Percentiles rank a stretch among this genome's conserved stretches.
phyloP scores from a whole-genome alignment of 23 red algal species.

The Pyropia yezoensis region DNA sequence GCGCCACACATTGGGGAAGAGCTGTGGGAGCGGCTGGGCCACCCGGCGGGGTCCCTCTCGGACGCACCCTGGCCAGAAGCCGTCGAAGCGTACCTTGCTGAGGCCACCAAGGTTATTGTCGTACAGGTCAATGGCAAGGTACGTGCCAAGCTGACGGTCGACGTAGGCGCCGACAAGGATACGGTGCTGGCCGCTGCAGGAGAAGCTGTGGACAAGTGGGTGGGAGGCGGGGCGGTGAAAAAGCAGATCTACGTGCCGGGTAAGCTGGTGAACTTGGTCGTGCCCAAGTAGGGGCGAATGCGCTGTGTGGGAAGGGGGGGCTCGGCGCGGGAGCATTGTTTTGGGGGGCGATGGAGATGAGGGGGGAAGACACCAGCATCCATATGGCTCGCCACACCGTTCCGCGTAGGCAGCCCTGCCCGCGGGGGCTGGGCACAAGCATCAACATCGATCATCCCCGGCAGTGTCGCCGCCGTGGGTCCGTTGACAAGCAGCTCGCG shows the following conservation, averaged over 20 bases:
- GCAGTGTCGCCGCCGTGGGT: too few species aligned
- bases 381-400: too few species aligned
- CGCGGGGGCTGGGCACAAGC: too few species aligned
- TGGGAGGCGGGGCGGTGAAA: constrained; percentile 36
- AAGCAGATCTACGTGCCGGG: constrained; percentile 91
- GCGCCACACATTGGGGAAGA: constrained; percentile 95
- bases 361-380: too few species aligned
- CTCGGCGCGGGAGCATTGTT: too few species aligned
- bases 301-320: too few species aligned
- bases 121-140: constrained; percentile 97
- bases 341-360: too few species aligned
- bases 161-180: constrained; percentile 37
- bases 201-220: constrained; percentile 45
- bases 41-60: constrained; percentile 30
- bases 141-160: constrained; percentile 44
- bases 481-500: too few species aligned
- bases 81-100: constrained; percentile 52
- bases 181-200: constrained; percentile 32
- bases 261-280: constrained; percentile 91
- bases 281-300: not conserved
- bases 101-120: constrained; percentile 57
- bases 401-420: too few species aligned
- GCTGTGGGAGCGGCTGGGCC: constrained; percentile 74
- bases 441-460: too few species aligned
- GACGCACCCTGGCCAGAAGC: constrained; percentile 58